These are phyloP conservation scores for Monoraphidium neglectum DNA, from an alignment of 139 green algal genomes.

Conservation along the genomic window DNA sequence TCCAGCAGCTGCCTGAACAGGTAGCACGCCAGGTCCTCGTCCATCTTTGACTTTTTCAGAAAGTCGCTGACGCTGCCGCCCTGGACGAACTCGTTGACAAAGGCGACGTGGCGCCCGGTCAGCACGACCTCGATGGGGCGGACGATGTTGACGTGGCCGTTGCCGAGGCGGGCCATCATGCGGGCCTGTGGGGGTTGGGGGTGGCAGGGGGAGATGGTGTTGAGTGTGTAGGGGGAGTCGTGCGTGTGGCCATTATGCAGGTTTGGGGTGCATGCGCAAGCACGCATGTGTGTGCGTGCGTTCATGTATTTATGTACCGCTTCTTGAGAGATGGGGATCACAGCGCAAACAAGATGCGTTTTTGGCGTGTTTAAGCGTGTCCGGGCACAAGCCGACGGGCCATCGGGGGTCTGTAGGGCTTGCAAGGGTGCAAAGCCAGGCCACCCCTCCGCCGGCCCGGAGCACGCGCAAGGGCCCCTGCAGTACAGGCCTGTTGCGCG, in stretches of 20 bases:
- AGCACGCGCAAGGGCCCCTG: too few relatives aligned
- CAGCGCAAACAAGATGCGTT: too few relatives aligned
- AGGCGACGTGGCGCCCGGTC: slow-evolving; percentile 8
- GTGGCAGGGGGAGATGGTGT: background rate
- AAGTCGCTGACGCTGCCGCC: slow-evolving; percentile 28
- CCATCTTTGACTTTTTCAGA: slow-evolving; percentile 10
- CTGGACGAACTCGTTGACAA: slow-evolving; percentile 25
- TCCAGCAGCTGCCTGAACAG: slow-evolving; percentile 33
- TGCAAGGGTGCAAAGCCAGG: too few relatives aligned
- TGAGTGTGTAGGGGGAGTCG: background rate
- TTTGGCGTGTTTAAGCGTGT: too few relatives aligned
- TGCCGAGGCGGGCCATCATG: slow-evolving; percentile 21
- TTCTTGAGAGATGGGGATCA: too few relatives aligned
- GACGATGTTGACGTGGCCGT: slow-evolving; percentile 32
- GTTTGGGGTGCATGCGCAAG: background rate
- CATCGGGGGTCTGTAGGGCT: too few relatives aligned
- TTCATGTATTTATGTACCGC: background rate
- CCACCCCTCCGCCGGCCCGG: too few relatives aligned
- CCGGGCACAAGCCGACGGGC: too few relatives aligned
- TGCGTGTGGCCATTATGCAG: background rate
- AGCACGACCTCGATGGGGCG: slow-evolving; percentile 20
- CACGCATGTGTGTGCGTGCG: background rate
- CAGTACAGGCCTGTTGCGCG: too few relatives aligned
- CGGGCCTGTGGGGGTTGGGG: background rate
- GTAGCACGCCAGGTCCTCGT: slow-evolving; percentile 24